Percentiles rank a stretch among this genome's conserved stretches.
phyloP scores from a whole-genome alignment of 345 rosid genomes.

The Murraya paniculata region DNA sequence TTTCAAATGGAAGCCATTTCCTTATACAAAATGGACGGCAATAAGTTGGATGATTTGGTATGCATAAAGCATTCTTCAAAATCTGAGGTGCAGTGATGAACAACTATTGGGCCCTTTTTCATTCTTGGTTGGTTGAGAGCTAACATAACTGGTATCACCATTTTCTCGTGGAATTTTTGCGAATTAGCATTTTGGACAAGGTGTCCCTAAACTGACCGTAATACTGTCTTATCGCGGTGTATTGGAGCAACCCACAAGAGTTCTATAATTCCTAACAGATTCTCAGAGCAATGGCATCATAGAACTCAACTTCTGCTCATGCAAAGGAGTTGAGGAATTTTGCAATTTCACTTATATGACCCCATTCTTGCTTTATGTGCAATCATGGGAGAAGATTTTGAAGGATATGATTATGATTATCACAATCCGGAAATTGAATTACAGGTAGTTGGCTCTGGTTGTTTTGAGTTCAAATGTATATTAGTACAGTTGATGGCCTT shows the following conservation, averaged over 20 bases:
- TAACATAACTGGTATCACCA: neutral
- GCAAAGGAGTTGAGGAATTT: neutral
- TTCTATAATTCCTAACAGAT: neutral
- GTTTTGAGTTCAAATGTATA: neutral
- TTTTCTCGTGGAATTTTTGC: neutral
- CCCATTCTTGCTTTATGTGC: neutral
- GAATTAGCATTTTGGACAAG: neutral
- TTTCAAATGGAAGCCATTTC: slow-evolving; percentile 72
- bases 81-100: slow-evolving; percentile 25
- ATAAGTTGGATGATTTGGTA: slow-evolving; percentile 90
- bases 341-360: neutral
- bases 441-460: neutral
- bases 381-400: neutral
- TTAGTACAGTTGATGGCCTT: neutral
- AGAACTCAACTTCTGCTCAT: neutral
- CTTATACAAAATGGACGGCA: slow-evolving; percentile 95
- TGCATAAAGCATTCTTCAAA: slow-evolving; percentile 61
- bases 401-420: neutral
- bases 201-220: neutral
- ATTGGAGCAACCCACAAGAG: neutral
- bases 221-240: neutral
- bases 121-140: neutral
- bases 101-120: neutral
- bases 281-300: neutral
- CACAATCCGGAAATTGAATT: neutral